These are phyloP conservation scores for Angophora floribunda DNA, from an alignment of 345 rosid species.

Conservation along the genomic window DNA sequence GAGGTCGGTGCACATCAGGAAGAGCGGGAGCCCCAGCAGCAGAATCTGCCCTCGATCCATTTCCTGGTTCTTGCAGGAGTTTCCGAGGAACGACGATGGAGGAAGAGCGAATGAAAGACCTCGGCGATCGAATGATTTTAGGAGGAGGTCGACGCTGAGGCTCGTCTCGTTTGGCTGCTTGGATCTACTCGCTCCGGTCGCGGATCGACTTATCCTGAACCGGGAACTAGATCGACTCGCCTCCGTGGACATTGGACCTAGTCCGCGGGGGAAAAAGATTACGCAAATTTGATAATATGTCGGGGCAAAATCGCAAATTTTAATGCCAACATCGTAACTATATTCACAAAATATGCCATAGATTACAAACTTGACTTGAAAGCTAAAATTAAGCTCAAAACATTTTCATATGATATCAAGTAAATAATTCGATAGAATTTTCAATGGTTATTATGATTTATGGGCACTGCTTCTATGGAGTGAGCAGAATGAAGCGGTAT, in stretches of 20 bases:
- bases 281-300: too few relatives aligned
- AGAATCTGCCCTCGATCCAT: slow-evolving; percentile 53
- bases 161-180: background rate
- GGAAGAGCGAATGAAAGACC: background rate
- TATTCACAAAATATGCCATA: too few relatives aligned
- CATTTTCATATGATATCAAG: too few relatives aligned
- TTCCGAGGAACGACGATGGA: background rate
- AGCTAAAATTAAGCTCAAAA: too few relatives aligned
- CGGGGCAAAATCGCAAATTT: too few relatives aligned
- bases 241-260: too few relatives aligned
- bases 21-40: slow-evolving; percentile 53
- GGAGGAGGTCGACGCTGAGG: background rate
- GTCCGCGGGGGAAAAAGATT: too few relatives aligned
- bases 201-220: background rate
- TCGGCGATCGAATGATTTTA: background rate
- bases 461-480: too few relatives aligned
- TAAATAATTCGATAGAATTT: too few relatives aligned
- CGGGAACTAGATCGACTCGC: background rate
- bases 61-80: background rate
- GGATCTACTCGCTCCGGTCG: background rate
- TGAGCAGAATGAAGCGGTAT: rapidly evolving
- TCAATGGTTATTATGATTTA: too few relatives aligned
- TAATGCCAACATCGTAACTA: too few relatives aligned
- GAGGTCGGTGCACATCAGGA: slow-evolving; percentile 56
- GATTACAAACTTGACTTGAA: too few relatives aligned